Evolutionary conservation across 495 filamentous ascomycete species (phyloP), one percentile per base, ranked within the genome.

Genomic region (Aspergillus indologenus): DNA sequence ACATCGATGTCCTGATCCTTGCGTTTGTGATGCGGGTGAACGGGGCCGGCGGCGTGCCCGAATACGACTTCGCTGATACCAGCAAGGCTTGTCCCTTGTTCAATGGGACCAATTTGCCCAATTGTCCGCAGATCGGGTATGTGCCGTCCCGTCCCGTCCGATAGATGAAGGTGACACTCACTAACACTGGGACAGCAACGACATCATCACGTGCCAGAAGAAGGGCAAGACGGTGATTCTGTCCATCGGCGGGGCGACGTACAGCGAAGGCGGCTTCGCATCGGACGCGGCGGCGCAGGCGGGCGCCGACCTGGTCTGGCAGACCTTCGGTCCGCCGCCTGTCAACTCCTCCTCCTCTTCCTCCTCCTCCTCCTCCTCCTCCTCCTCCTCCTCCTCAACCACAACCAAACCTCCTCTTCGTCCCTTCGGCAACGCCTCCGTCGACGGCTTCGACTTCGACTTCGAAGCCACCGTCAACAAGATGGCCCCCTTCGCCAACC

Each of bases 401-500:
- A n/a, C 26, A 29, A 29, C 17, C n/a, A n/a, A 61, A 65, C 5
- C 69, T 61, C 5, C 74, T n/a, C n/a, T 78, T 48, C 81, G 87
- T 40, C 88, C 88, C 5, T 89, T 91, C 59, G 85, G 85, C 19
- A 64, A 80, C 17, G 81, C 84, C 22, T 73, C 80, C 26, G 66
- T 91, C 45, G 88, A 91, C 63, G 88, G 88, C 3, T 90, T 90
- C 64, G 88, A 91, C 63, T 81, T 89, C 56, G 85, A 88, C 68
- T 81, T 87, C 43, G 85, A 89, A 63, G 71, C 74, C 53, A 62
- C 70, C 61, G 63, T 75, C 50, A 46, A 67, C 60, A 59, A 83
- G 72, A 83, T 82, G 73, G 79, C 70, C 1, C 71, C 76, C 2
- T 86, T 89, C 61, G 83, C 83, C 18, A 66, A 76, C 47, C 71